Evolutionary conservation across 768 basidiomycete genomes (phyloP), one percentile per base, ranked within the genome.

Genomic region (Paxillus ammoniavirescens): DNA sequence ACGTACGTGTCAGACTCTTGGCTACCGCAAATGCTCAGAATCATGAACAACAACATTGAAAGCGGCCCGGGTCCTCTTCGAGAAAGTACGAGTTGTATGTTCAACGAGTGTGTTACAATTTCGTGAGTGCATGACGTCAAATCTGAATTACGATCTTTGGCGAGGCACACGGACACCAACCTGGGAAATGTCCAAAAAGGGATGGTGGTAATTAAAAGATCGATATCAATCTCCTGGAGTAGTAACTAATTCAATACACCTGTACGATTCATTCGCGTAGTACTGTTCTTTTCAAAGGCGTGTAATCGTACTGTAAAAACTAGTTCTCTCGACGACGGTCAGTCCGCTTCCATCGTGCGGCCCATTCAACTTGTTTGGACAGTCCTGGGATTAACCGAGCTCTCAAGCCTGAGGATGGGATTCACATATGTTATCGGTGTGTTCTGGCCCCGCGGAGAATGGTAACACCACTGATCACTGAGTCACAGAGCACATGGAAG

Each of bases 401-500:
- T 40, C 38, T 40, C 31, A 28, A 35, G n/a, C n/a, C n/a, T n/a
- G n/a, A n/a, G 33, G 47, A 82, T 81, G 80, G 63, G 67, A 5
- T 77, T 76, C 59, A 71, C 73, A 53, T 87, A 83, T 66, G 79
- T 82, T 47, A 84, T 86, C 47, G 84, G 84, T 82, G 45, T 47
- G 70, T 61, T 36, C 33, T n/a, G 8, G 15, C 12, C 8, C 26
- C 30, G 17, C 36, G 12, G 23, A 43, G 14, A 43, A 37, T 9
- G 28, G 13, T 14, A 17, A 12, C 28, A 43, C 10, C 28, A 15
- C 48, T 49, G n/a, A 49, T 49, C 17, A 4, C 38, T 4, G 26
- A 21, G 5, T 37, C 8, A 17, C 53, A 92, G 93, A 95, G 59
- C 93, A 95, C 65, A 93, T 98, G 89, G 95, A 98, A 67, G 92